Evolutionary conservation across 768 basidiomycete genomes (phyloP).

Genomic region (Ramaria sp.): DNA sequence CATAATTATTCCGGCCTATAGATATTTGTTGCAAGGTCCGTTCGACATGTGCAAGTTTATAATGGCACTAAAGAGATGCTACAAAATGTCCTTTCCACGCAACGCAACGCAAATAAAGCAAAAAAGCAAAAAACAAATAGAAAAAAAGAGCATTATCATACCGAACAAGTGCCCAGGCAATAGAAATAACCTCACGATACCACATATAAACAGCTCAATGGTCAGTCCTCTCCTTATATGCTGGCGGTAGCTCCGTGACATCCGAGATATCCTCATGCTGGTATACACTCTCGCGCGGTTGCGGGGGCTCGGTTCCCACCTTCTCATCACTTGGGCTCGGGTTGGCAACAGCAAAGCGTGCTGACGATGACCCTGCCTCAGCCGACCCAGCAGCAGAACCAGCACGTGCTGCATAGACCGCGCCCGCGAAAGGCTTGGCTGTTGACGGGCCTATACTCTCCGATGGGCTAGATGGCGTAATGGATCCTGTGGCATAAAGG

Average conservation of each 20-base stretch:
- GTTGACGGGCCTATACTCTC: not conserved
- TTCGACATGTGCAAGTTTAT: no score
- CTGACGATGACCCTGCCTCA: not conserved
- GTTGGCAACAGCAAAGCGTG: not conserved
- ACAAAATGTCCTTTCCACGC: no score
- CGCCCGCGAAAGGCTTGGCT: not conserved
- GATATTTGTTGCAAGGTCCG: no score
- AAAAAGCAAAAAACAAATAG: no score
- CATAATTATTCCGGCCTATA: no score
- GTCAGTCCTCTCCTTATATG: not conserved
- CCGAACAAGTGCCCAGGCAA: no score
- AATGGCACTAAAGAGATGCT: no score
- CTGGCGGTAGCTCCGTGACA: not conserved
- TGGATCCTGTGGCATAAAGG: not conserved
- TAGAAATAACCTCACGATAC: no score
- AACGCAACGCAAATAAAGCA: no score
- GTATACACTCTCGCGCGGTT: not conserved
- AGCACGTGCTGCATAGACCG: not conserved
- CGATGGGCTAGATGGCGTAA: not conserved
- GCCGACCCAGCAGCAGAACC: not conserved
- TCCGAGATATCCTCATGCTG: constrained; percentile 1
- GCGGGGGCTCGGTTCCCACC: not conserved
- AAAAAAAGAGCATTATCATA: no score
- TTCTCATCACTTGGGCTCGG: not conserved
- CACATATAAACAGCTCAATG: not conserved